These are phyloP conservation scores for Euphrasia arctica DNA, from an alignment of 305 asterid species.

Conservation along the genomic window DNA sequence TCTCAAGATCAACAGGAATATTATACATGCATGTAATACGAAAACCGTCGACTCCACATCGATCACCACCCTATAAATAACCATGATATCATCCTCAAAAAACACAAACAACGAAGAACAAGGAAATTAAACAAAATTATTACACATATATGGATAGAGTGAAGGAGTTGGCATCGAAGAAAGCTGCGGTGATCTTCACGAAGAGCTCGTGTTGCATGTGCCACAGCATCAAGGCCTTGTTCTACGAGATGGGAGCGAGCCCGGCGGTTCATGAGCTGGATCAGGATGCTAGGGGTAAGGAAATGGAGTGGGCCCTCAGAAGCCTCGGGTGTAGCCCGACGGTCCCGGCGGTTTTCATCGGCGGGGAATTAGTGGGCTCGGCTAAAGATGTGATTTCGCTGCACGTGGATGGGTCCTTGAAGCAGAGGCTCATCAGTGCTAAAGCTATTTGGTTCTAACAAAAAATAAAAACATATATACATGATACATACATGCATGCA, in stretches of 20 bases:
- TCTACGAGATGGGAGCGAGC: slow-evolving; percentile 53
- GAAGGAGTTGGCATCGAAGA: slow-evolving; percentile 46
- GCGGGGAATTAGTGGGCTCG: slow-evolving; percentile 45
- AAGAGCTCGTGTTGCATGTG: slow-evolving; percentile 64
- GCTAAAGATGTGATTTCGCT: slow-evolving; percentile 45
- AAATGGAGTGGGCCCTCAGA: slow-evolving; percentile 45
- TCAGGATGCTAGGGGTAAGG: slow-evolving; percentile 36
- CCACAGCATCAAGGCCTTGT: slow-evolving; percentile 52
- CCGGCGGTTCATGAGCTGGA: slow-evolving; percentile 55
- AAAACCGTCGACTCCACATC: slow-evolving; percentile 13
- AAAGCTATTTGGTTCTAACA: slow-evolving; percentile 47
- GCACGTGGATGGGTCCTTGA: slow-evolving; percentile 50
- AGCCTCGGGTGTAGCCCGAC: slow-evolving; percentile 47
- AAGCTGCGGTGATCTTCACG: slow-evolving; percentile 52
- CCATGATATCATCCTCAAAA: slow-evolving; percentile 2
- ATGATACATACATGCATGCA: too few species aligned
- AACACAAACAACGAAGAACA: not conserved
- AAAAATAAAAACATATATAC: not conserved
- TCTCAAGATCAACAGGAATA: slow-evolving; percentile 19
- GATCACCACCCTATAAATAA: slow-evolving; percentile 40
- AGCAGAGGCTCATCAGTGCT: slow-evolving; percentile 41
- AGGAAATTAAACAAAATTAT: not conserved
- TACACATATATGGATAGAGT: slow-evolving; percentile 39
- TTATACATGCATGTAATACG: too few species aligned
- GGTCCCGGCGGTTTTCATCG: slow-evolving; percentile 50